Conservation (phyloP, 306 rosid species). For the Fragaria nilgerrensis region DNA sequence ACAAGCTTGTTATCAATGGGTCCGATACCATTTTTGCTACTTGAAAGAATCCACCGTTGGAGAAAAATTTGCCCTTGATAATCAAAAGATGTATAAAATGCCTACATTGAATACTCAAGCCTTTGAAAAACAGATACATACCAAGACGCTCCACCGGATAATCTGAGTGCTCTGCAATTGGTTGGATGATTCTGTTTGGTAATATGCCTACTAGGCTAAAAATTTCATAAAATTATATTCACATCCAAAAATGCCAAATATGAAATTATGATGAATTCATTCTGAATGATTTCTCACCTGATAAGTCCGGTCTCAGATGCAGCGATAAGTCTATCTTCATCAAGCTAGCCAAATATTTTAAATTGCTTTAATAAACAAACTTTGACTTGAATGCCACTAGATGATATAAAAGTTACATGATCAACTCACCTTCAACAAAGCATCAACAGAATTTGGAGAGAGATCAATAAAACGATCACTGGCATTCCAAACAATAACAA, state of each 20-base stretch:
- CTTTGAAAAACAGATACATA: slow-evolving; percentile 25
- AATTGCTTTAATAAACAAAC: slow-evolving; percentile 10
- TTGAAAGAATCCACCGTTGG: neutral
- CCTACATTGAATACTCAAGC: neutral
- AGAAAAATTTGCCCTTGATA: neutral
- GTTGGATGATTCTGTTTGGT: slow-evolving; percentile 86
- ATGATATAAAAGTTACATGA: slow-evolving; percentile 21
- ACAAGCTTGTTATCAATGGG: neutral
- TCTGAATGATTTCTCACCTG: slow-evolving; percentile 50
- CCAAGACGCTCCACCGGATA: slow-evolving; percentile 90
- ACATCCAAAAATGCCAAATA: slow-evolving; percentile 6
- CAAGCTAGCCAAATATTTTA: slow-evolving; percentile 51
- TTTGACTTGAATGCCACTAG: neutral
- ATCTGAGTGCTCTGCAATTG: slow-evolving; percentile 89
- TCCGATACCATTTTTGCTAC: too few relatives aligned
- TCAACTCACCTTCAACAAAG: slow-evolving; percentile 70
- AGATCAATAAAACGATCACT: slow-evolving; percentile 85
- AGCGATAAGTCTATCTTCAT: slow-evolving; percentile 80
- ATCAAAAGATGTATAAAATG: neutral
- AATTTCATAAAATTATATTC: neutral
- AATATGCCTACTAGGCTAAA: slow-evolving; percentile 76
- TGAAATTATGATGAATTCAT: slow-evolving; percentile 18
- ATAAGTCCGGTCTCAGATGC: slow-evolving; percentile 94
- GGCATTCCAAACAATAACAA: slow-evolving; percentile 31
- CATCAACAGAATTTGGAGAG: slow-evolving; percentile 69